Evolutionary conservation across 345 rosid genomes (phyloP), one percentile per base, ranked within the genome.

Genomic region (Sapria himalayana): DNA sequence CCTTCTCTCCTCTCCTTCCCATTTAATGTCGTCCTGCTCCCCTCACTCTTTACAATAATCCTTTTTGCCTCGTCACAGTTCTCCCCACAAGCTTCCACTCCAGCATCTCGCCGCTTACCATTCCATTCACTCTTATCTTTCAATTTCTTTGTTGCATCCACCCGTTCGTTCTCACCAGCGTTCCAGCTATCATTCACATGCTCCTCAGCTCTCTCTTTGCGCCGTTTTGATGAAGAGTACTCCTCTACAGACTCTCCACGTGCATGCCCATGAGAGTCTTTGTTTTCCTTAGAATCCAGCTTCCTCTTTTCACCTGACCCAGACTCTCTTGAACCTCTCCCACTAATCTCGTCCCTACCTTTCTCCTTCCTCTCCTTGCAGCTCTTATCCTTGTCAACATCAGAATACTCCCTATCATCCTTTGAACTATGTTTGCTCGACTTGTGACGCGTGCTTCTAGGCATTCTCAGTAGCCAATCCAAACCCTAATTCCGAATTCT

Each of bases 361-460:
- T 60, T 80, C 34, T 67, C 58, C 55, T 60, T 80, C 34, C 69
- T 58, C 39, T 82, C 93, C 57, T 72, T 86, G 47, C 65, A 58
- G 35, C 56, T 55, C 32, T 69, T 54, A 25, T 82, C 91, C 41
- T 63, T 77, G 62, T 82, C 95, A 40, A 93, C 76, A 63, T 82
- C 98, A 12, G 93, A 89, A 51, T 72, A 77, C 8, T 89, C 98
- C 52, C 70, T 63, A 6, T 67, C 66, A 47, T 79, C 95, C 60
- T 63, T 64, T 35, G 72, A 60, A 27, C 82, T 67, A 50, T 76
- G 84, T 66, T 76, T 89, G 63, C 93, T 76, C 55, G 95, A 82
- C 67, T 79, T 89, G 62, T 82, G 98, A 60, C 98, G 67, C 17
- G 95, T 72, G 64, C 94, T 79, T 59, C 74, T 57, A 49, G 94